Conservation (phyloP, 2,329 filamentous ascomycete species). For the Diplodia sapinea region DNA sequence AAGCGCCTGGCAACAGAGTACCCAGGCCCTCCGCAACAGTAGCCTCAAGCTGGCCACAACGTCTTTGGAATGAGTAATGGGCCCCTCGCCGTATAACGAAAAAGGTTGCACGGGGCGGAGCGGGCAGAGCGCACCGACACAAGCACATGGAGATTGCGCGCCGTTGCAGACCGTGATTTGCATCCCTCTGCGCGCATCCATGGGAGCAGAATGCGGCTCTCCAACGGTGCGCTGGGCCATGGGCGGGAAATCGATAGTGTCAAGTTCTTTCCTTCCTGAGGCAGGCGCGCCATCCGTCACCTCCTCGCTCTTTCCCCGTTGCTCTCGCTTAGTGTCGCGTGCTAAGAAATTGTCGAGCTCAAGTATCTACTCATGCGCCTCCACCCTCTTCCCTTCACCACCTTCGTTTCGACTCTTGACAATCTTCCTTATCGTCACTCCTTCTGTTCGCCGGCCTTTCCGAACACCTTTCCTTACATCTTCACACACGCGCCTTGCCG, state of each 20-base stretch:
- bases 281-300: not conserved
- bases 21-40: not conserved
- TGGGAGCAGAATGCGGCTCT: slow-evolving; percentile 13
- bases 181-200: too few relatives aligned
- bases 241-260: slow-evolving; percentile 3
- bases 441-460: not conserved
- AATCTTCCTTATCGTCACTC: not conserved
- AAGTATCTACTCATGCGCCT: not conserved
- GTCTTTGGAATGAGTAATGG: not conserved
- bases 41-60: not conserved
- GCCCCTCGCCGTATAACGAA: not conserved
- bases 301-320: not conserved
- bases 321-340: slow-evolving; percentile 7
- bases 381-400: not conserved
- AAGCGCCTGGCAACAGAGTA: not conserved
- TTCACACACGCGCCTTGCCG: slow-evolving; percentile 14
- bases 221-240: not conserved
- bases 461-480: not conserved
- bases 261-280: slow-evolving; percentile 4
- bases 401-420: not conserved
- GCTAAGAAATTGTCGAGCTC: slow-evolving; percentile 9
- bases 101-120: too few relatives aligned
- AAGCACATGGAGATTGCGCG: too few relatives aligned
- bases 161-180: too few relatives aligned
- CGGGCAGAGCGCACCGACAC: too few relatives aligned